A percentile compares a stretch with the other conserved stretches of the same genome.
Conservation (phyloP, 2,329 filamentous ascomycete species). For the Talaromyces sp. region DNA sequence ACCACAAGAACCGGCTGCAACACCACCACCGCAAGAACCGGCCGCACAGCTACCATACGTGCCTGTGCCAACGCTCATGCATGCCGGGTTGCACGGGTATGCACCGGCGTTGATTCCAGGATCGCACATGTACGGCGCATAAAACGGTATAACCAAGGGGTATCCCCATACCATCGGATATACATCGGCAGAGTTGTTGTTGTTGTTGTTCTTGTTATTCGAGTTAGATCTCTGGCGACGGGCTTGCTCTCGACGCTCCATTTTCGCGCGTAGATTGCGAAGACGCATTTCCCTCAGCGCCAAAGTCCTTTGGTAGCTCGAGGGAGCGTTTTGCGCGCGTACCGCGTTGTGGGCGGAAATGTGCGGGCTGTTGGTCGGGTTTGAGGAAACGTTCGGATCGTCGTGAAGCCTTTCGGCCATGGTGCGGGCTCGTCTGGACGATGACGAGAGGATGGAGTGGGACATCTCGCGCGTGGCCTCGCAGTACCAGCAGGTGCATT, state of each 20-base stretch:
- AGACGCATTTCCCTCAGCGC: slow-evolving; percentile 38
- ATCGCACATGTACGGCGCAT: slow-evolving; percentile 45
- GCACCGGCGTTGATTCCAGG: slow-evolving; percentile 36
- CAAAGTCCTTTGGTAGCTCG: slow-evolving; percentile 17
- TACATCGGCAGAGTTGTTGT: slow-evolving; percentile 24
- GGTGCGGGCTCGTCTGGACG: slow-evolving; percentile 47
- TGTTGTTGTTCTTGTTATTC: slow-evolving; percentile 20
- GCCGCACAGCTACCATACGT: slow-evolving; percentile 45
- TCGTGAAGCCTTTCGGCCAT: slow-evolving; percentile 47
- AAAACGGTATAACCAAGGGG: slow-evolving; percentile 41
- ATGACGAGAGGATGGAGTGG: slow-evolving; percentile 45
- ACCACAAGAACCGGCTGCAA: slow-evolving; percentile 39
- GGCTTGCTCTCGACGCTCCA: slow-evolving; percentile 29
- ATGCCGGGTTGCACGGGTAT: slow-evolving; percentile 44
- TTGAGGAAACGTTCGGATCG: slow-evolving; percentile 38
- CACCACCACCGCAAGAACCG: slow-evolving; percentile 41
- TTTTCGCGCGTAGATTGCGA: slow-evolving; percentile 52
- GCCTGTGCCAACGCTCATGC: slow-evolving; percentile 37
- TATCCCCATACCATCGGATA: slow-evolving; percentile 43
- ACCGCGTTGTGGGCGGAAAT: slow-evolving; percentile 72
- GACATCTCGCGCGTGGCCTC: slow-evolving; percentile 59
- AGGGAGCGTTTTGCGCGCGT: slow-evolving; percentile 18
- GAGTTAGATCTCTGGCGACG: slow-evolving; percentile 13
- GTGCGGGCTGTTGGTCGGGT: slow-evolving; percentile 58
- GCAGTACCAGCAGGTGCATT: slow-evolving; percentile 82